Conservation (phyloP, 306 rosid species). For the Casuarina glauca region DNA sequence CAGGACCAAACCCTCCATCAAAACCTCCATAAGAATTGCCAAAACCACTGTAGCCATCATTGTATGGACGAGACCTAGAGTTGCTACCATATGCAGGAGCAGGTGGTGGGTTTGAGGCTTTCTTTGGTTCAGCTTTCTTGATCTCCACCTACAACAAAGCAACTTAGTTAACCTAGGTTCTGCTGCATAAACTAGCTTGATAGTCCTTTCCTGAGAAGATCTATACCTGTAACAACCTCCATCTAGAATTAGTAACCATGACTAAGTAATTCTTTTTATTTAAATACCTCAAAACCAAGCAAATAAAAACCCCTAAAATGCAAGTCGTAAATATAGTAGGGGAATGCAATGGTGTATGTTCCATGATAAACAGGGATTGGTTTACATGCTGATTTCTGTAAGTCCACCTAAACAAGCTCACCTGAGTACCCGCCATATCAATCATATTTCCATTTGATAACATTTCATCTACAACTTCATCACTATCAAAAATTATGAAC, state of each 20-base stretch:
- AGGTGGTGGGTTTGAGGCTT: conserved; percentile 67
- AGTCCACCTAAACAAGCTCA: conserved; percentile 45
- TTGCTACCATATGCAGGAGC: conserved; percentile 63
- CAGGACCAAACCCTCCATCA: conserved; percentile 59
- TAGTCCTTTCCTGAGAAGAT: conserved; percentile 38
- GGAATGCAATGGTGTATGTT: conserved; percentile 28
- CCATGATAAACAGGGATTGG: conserved; percentile 23
- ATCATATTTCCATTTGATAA: conserved; percentile 67
- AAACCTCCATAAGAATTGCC: conserved; percentile 55
- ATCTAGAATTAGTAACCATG: conserved; percentile 37
- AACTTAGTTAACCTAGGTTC: conserved; percentile 60
- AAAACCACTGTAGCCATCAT: conserved; percentile 56
- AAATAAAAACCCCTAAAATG: conserved; percentile 4
- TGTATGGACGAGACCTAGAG: conserved; percentile 65
- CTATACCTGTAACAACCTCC: conserved; percentile 52
- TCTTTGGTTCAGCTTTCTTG: conserved; percentile 80
- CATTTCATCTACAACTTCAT: conserved; percentile 66
- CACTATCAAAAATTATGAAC: conserved; percentile 57
- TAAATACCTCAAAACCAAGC: conserved; percentile 12
- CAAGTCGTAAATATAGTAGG: conserved; percentile 12
- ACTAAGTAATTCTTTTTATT: conserved; percentile 8
- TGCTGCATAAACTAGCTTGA: conserved; percentile 34
- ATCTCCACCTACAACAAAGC: conserved; percentile 79
- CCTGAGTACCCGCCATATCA: conserved; percentile 72
- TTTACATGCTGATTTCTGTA: conserved; percentile 31